Evolutionary conservation across 129 eudicot genomes (phyloP).

Genomic region (Smallanthus sonchifolius): DNA sequence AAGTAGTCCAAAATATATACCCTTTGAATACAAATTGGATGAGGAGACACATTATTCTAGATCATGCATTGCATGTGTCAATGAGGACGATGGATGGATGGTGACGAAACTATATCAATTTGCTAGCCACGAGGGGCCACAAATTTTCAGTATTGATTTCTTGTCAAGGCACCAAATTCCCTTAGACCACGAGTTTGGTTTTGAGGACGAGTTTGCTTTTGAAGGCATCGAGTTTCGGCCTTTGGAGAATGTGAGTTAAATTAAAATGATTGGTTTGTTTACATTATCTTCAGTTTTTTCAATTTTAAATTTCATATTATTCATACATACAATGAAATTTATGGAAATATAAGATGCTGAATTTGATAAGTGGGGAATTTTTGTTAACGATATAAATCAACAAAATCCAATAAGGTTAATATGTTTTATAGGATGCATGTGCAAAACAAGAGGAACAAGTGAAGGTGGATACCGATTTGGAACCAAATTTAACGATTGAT

Average conservation of each 20-base stretch:
- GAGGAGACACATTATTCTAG: background rate
- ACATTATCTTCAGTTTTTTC: background rate
- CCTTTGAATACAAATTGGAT: slow-evolving; percentile 13
- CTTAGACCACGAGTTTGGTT: background rate
- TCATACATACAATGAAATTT: background rate
- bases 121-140: background rate
- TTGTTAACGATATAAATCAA: background rate
- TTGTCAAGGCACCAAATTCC: background rate
- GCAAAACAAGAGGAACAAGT: background rate
- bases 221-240: slow-evolving; percentile 16
- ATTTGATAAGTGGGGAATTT: background rate
- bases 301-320: background rate
- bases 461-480: background rate
- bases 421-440: background rate
- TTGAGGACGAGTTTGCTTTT: slow-evolving; percentile 1
- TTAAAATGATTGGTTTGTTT: background rate
- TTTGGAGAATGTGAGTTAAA: slow-evolving; percentile 6
- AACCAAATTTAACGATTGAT: background rate
- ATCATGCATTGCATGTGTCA: background rate
- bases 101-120: slow-evolving; percentile 8
- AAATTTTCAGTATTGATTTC: slow-evolving; percentile 8
- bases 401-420: background rate
- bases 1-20: background rate
- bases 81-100: slow-evolving; percentile 5
- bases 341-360: background rate